phyloP scores from a whole-genome alignment of 257 asterid genomes.

The Plantago elongata region DNA sequence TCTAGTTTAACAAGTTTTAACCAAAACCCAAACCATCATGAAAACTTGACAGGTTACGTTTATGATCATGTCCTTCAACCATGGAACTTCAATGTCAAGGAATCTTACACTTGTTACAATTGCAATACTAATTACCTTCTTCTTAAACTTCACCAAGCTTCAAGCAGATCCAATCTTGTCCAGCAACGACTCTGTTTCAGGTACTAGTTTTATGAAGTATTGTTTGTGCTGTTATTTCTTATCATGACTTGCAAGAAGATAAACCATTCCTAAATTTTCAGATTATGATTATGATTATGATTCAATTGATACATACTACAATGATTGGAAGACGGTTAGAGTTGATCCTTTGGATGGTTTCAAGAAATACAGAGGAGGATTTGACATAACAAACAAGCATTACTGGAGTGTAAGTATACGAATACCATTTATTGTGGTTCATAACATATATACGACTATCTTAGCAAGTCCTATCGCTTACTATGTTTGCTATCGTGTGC shows the following conservation, averaged over 20 bases:
- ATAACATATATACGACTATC: too few species aligned
- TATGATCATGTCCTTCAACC: neutral
- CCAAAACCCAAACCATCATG: constrained; percentile 3
- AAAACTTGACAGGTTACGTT: constrained; percentile 6
- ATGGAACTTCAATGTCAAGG: constrained; percentile 7
- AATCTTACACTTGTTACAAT: neutral
- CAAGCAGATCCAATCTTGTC: neutral
- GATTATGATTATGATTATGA: too few species aligned
- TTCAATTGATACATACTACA: constrained; percentile 25
- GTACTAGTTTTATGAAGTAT: neutral
- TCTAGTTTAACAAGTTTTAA: too few species aligned
- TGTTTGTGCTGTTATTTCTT: too few species aligned
- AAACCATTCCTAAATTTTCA: constrained; percentile 25
- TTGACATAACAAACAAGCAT: constrained; percentile 60
- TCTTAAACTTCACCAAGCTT: too few species aligned
- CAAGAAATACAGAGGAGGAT: constrained; percentile 81
- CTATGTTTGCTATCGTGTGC: constrained; percentile 21
- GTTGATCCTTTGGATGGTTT: constrained; percentile 57
- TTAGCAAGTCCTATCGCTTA: neutral
- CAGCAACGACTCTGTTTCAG: constrained; percentile 2
- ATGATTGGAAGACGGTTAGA: constrained; percentile 9
- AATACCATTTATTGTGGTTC: neutral
- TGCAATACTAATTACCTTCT: too few species aligned
- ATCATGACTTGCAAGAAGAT: neutral
- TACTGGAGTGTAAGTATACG: constrained; percentile 75